Percentiles rank a stretch among this genome's conserved stretches.
These are phyloP conservation scores for Plenodomus lindquistii DNA, from an alignment of 2,329 filamentous ascomycete species.

Conservation along the genomic window DNA sequence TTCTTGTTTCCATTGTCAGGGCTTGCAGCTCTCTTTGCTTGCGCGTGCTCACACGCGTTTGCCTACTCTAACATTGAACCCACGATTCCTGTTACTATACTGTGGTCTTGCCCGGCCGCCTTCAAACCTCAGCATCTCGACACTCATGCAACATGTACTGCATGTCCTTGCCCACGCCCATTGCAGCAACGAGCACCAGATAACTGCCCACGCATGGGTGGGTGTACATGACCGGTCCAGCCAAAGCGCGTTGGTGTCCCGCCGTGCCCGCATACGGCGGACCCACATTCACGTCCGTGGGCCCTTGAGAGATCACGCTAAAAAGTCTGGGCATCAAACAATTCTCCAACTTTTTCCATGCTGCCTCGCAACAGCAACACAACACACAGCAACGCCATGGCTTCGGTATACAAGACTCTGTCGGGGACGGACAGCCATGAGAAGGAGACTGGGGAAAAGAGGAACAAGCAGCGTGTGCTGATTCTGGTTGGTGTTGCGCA, in stretches of 20 bases:
- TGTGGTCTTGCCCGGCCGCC: no score
- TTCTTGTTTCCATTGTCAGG: no score
- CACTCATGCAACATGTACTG: background rate
- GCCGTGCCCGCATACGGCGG: no score
- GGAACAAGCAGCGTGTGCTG: slow-evolving; percentile 67
- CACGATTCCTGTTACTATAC: no score
- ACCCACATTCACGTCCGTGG: no score
- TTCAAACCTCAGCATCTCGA: no score
- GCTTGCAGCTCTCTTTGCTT: no score
- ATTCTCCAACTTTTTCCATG: slow-evolving; percentile 28
- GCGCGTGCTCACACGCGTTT: no score
- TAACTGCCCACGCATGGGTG: background rate
- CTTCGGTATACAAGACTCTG: slow-evolving; percentile 61
- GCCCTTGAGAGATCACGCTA: no score
- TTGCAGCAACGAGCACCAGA: background rate
- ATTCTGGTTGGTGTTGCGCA: slow-evolving; percentile 60
- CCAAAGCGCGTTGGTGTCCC: background rate
- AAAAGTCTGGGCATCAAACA: slow-evolving; percentile 31
- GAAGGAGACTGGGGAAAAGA: slow-evolving; percentile 39
- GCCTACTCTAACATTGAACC: background rate
- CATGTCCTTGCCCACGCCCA: background rate
- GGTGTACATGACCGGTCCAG: no score
- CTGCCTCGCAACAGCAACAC: background rate
- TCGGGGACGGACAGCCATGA: slow-evolving; percentile 48
- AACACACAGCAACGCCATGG: slow-evolving; percentile 46